A percentile compares a stretch with the other conserved stretches of the same genome.
These are phyloP conservation scores for Fusarium burgessii DNA, from an alignment of 2,329 filamentous ascomycete species.

Conservation along the genomic window DNA sequence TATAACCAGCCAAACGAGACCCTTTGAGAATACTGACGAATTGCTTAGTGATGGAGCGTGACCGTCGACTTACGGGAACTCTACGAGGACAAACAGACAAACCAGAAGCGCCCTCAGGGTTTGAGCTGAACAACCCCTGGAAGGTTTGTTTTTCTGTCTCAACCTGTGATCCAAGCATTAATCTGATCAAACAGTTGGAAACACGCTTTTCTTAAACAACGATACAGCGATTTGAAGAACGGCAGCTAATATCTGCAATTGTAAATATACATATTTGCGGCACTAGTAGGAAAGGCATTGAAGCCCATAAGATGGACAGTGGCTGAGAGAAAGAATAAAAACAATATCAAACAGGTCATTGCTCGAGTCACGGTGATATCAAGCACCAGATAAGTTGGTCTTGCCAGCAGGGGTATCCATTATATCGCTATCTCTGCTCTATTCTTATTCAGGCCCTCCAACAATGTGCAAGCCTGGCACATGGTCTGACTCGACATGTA, in stretches of 20 bases:
- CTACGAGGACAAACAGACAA: slow-evolving; percentile 69
- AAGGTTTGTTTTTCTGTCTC: slow-evolving; percentile 60
- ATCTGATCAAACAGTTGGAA: slow-evolving; percentile 59
- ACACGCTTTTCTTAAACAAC: slow-evolving; percentile 61
- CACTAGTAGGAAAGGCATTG: slow-evolving; percentile 5
- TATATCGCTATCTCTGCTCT: slow-evolving; percentile 69
- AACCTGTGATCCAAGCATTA: not conserved
- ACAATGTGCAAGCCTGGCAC: slow-evolving; percentile 91
- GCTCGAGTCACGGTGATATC: not conserved
- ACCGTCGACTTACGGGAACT: slow-evolving; percentile 69
- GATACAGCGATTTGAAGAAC: not conserved
- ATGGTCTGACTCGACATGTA: slow-evolving; percentile 95
- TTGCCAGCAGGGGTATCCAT: slow-evolving; percentile 27
- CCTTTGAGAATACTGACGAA: slow-evolving; percentile 9
- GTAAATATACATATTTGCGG: slow-evolving; percentile 39
- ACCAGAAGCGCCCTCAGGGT: slow-evolving; percentile 67
- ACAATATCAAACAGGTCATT: slow-evolving; percentile 9
- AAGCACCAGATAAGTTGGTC: not conserved
- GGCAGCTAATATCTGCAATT: slow-evolving; percentile 26
- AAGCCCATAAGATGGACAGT: slow-evolving; percentile 6
- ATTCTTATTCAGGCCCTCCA: slow-evolving; percentile 92
- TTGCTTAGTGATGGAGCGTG: slow-evolving; percentile 73
- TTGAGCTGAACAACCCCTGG: slow-evolving; percentile 73
- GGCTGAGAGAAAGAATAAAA: slow-evolving; percentile 35
- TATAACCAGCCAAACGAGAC: not conserved